A percentile compares a stretch with the other conserved stretches of the same genome.
These are phyloP conservation scores for Carex parvula DNA, from an alignment of 176 grass and related monocot genomes.

Conservation along the genomic window DNA sequence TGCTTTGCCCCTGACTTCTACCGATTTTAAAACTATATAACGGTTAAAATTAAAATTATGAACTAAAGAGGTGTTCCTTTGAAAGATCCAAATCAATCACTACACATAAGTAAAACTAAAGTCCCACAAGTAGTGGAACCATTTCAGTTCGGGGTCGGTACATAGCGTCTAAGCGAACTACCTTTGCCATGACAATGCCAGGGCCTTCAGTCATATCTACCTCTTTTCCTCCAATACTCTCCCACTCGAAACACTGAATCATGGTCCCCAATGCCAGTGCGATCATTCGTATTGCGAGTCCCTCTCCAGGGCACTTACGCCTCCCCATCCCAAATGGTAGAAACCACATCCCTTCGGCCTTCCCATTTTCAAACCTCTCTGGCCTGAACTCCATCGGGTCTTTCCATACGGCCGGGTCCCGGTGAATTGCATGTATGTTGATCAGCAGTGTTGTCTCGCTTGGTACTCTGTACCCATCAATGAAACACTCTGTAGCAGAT, in stretches of 20 bases:
- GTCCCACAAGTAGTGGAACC: not conserved
- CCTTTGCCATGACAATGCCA: slow-evolving; percentile 31
- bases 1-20: not conserved
- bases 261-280: slow-evolving; percentile 40
- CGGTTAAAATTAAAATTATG: not conserved
- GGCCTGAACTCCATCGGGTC: slow-evolving; percentile 32
- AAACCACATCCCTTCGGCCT: slow-evolving; percentile 4
- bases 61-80: not conserved
- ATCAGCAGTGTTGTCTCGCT: slow-evolving; percentile 34
- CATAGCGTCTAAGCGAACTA: slow-evolving; percentile 30
- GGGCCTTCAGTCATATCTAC: slow-evolving; percentile 45
- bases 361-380: slow-evolving; percentile 31
- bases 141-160: slow-evolving; percentile 22
- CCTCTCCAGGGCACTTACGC: slow-evolving; percentile 54
- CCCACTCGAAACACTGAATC: slow-evolving; percentile 74
- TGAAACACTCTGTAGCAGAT: slow-evolving; percentile 30
- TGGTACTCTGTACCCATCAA: slow-evolving; percentile 40
- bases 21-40: not conserved
- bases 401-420: slow-evolving; percentile 31
- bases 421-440: slow-evolving; percentile 43
- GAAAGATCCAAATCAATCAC: not conserved
- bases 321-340: slow-evolving; percentile 63
- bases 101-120: not conserved
- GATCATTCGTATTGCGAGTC: slow-evolving; percentile 36
- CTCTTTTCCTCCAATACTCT: not conserved